Evolutionary conservation across 2,329 filamentous ascomycete species (phyloP), one percentile per base, ranked within the genome.

Genomic region (Bipolaris zeicola): DNA sequence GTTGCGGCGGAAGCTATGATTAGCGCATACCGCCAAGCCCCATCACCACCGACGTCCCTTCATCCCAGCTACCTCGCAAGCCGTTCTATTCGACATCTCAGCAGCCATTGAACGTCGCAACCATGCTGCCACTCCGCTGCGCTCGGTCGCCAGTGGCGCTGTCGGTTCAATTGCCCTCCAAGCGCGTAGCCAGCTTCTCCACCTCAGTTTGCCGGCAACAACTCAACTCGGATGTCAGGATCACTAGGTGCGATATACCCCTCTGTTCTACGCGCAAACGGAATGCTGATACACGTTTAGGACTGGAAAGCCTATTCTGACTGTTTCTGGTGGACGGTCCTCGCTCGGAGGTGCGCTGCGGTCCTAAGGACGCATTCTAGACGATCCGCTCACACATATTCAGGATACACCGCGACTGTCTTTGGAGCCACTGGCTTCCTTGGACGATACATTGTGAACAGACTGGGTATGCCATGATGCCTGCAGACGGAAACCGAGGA

Each of bases 351-450:
- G 91, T 96, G 87, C 50, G 52, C 60, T 50, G 41, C 48, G 61
- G 48, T 53, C 51, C 55, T 46, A 2, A 54, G 52, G 14, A 16
- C 18, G 46, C 37, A 3, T 42, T 49, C 49, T 50, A 55, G 52
- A 52, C 58, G 36, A 52, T 47, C 56, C 66, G 67, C 72, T 73
- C 72, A 78, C 71, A 68, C 51, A 61, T 16, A 55, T 45, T 72
- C 72, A 92, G 94, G 94, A 66, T 92, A 98, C 80, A 97, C 93
- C 62, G 94, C 91, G 60, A 99, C 95, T 57, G 94, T 99, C 71
- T 99, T 99, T 80, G 95, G 95, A 79, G 95, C 95, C 73, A 97
- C 93, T 60, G 95, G 95, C 64, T 94, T 96, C 77, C 82, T 99
- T 53, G 95, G 95, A 75, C 88, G 95, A 75, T 99, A 99, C 78